These are phyloP conservation scores for Polygonum maritimum DNA, from an alignment of 148 eudicot genomes.

Conservation along the genomic window DNA sequence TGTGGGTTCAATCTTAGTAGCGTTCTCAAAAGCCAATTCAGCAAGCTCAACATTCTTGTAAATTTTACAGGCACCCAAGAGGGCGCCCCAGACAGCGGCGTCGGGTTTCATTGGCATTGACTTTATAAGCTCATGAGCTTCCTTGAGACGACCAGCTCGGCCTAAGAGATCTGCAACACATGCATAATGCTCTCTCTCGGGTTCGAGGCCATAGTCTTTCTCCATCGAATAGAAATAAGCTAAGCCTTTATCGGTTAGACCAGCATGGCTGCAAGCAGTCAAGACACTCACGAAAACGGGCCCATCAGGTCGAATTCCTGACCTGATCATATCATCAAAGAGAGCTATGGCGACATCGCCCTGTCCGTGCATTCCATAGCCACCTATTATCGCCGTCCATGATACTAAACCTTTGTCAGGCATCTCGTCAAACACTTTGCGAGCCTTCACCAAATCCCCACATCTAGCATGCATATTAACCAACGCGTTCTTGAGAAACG, in stretches of 20 bases:
- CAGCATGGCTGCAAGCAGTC: conserved; percentile 77
- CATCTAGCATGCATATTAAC: conserved; percentile 74
- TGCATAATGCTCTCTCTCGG: conserved; percentile 62
- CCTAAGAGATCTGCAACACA: conserved; percentile 76
- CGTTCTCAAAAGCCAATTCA: conserved; percentile 44
- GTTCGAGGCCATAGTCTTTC: conserved; percentile 36
- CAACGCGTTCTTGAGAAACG: conserved; percentile 44
- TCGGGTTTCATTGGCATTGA: conserved; percentile 64
- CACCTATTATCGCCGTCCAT: conserved; percentile 75
- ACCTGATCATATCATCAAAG: conserved; percentile 56
- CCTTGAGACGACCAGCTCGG: conserved; percentile 61
- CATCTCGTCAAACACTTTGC: conserved; percentile 43
- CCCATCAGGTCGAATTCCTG: conserved; percentile 54
- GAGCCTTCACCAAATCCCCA: conserved; percentile 64
- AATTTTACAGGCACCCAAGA: conserved; percentile 79
- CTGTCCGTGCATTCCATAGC: conserved; percentile 75
- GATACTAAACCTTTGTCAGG: conserved; percentile 48
- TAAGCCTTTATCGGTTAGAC: conserved; percentile 60
- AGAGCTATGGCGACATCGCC: conserved; percentile 51
- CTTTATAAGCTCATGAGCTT: conserved; percentile 48
- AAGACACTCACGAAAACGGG: conserved; percentile 54
- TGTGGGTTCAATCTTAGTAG: conserved; percentile 52
- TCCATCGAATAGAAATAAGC: conserved; percentile 45
- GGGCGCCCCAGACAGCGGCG: conserved; percentile 83
- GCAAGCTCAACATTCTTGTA: conserved; percentile 55